A percentile compares a stretch with the other conserved stretches of the same genome.
Evolutionary conservation across 768 basidiomycete genomes (phyloP).

Genomic region (Leccinum incarnatum): DNA sequence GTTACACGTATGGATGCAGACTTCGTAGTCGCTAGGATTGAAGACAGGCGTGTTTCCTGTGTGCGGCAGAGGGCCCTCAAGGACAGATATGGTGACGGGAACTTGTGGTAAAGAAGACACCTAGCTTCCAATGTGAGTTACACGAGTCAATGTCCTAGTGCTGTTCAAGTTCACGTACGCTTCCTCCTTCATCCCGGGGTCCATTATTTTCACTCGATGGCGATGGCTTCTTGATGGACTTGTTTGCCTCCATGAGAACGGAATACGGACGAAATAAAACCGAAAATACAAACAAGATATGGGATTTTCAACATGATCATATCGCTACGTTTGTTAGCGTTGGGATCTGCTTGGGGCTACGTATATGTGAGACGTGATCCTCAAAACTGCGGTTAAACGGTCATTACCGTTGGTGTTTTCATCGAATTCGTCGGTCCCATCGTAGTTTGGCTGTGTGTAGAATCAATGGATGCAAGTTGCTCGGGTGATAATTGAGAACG

Average conservation of each 20-base stretch:
- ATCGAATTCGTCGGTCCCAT: not conserved
- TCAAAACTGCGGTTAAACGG: not conserved
- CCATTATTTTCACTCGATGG: not conserved
- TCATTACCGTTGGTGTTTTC: slow-evolving; percentile 13
- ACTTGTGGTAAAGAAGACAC: slow-evolving; percentile 1
- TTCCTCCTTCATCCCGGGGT: slow-evolving; percentile 4
- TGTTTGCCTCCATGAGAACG: slow-evolving; percentile 3
- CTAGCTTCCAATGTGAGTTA: not conserved
- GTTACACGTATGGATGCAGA: slow-evolving; percentile 29
- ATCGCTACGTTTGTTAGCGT: slow-evolving; percentile 17
- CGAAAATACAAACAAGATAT: slow-evolving; percentile 14
- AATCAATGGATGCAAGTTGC: slow-evolving; percentile 18
- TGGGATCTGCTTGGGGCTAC: slow-evolving; percentile 10
- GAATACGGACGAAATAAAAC: not conserved
- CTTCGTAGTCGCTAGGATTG: slow-evolving; percentile 17
- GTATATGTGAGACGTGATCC: slow-evolving; percentile 6
- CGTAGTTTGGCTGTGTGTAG: not conserved
- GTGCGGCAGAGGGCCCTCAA: slow-evolving; percentile 5
- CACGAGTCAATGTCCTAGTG: not conserved
- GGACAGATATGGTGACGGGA: not conserved
- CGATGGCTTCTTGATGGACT: slow-evolving; percentile 10
- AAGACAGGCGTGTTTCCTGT: not conserved
- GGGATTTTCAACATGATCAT: slow-evolving; percentile 24
- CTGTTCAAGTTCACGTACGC: slow-evolving; percentile 14
- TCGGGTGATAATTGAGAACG: slow-evolving; percentile 18